Evolutionary conservation across 2,329 filamentous ascomycete species (phyloP).

Genomic region (Apiospora koreana): DNA sequence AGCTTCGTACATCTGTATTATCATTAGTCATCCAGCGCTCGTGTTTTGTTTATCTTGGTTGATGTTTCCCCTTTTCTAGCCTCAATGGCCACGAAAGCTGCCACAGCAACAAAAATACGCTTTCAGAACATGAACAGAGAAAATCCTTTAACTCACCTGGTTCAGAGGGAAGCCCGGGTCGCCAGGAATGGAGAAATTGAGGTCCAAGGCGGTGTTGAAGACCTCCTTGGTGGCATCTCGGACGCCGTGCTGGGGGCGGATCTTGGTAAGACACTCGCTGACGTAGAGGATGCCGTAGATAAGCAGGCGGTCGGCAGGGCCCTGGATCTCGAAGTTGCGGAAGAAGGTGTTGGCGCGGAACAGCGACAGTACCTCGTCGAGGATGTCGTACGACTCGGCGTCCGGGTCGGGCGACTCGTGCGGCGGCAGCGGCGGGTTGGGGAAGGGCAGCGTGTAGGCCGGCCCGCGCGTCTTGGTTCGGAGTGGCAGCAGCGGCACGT

Average conservation of each 20-base stretch:
- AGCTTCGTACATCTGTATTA: conserved; percentile 78
- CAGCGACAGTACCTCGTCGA: conserved; percentile 88
- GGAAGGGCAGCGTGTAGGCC: conserved; percentile 77
- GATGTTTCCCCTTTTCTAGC: background rate
- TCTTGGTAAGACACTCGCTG: conserved; percentile 85
- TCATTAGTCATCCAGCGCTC: background rate
- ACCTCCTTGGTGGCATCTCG: conserved; percentile 71
- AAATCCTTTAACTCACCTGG: conserved; percentile 55
- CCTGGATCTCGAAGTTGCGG: conserved; percentile 99
- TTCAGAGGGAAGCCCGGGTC: conserved; percentile 93
- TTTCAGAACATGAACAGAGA: background rate
- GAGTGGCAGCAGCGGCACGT: conserved; percentile 92
- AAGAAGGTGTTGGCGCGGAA: conserved; percentile 99
- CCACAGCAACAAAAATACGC: background rate
- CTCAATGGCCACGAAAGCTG: background rate
- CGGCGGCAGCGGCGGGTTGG: conserved; percentile 56
- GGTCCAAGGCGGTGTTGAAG: conserved; percentile 87
- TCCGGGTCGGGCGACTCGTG: conserved; percentile 75
- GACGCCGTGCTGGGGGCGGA: conserved; percentile 70
- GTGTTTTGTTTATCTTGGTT: background rate
- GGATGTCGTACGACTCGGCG: conserved; percentile 90
- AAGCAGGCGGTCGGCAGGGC: conserved; percentile 87
- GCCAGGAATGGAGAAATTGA: conserved; percentile 90
- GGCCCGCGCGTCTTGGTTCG: conserved; percentile 96
- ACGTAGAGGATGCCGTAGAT: conserved; percentile 97